Evolutionary conservation across 169 alveolate genomes (phyloP).

Genomic region (Cryptosporidium tyzzeri): DNA sequence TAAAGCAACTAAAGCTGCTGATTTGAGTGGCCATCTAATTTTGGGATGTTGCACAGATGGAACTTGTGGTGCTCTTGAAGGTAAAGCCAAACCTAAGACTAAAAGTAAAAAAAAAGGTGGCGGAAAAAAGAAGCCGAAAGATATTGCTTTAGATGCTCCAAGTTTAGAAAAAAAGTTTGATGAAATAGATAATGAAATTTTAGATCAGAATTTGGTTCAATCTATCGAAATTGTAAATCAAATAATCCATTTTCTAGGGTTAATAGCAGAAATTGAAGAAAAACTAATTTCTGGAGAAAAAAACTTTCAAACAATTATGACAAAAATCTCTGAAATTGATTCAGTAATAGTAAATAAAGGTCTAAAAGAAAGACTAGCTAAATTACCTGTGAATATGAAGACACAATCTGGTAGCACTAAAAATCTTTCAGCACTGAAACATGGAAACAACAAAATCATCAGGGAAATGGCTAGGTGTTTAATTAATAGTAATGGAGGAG

Average conservation of each 20-base stretch:
- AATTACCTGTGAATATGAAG: neutral
- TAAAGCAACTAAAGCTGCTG: neutral
- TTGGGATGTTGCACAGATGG: slow-evolving; percentile 23
- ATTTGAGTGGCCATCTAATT: neutral
- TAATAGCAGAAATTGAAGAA: neutral
- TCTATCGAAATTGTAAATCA: neutral
- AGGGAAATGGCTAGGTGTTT: neutral
- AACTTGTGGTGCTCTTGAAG: neutral
- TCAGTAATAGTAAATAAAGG: no score
- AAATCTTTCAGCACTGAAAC: no score
- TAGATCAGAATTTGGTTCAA: neutral
- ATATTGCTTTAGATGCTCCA: neutral
- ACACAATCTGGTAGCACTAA: neutral
- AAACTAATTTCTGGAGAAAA: neutral
- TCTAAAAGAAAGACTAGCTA: neutral
- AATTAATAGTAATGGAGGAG: no score
- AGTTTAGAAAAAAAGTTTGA: neutral
- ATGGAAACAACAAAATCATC: no score
- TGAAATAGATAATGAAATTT: neutral
- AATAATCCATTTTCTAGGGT: neutral
- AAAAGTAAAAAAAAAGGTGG: neutral
- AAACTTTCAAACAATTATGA: neutral
- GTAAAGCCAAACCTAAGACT: neutral
- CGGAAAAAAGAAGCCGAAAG: neutral
- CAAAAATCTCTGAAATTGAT: neutral